Conservation (phyloP, 2,329 filamentous ascomycete genomes). For the Beauveria pseudobassiana region DNA sequence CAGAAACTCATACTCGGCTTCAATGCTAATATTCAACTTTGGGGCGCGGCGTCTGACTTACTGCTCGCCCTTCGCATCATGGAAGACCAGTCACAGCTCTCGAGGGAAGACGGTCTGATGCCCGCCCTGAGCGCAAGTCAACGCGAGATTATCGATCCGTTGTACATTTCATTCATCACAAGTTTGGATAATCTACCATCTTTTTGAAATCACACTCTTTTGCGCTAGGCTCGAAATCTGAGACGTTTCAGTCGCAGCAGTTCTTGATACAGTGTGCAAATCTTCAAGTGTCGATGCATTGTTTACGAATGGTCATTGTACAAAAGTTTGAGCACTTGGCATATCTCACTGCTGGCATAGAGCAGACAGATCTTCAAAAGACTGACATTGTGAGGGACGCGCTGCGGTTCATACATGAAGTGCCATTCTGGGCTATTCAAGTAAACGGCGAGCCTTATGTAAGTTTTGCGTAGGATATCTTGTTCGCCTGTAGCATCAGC, state of each 20-base stretch:
- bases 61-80: conserved; percentile 28
- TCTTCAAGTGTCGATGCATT: conserved; percentile 32
- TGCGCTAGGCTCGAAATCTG: conserved; percentile 12
- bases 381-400: conserved; percentile 38
- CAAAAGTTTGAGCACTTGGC: conserved; percentile 28
- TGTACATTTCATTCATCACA: conserved; percentile 33
- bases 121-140: conserved; percentile 18
- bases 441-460: conserved; percentile 34
- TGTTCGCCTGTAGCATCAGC: neutral
- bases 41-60: conserved; percentile 33
- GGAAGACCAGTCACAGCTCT: conserved; percentile 17
- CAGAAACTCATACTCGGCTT: conserved; percentile 29
- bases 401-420: conserved; percentile 30
- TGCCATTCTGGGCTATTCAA: conserved; percentile 34
- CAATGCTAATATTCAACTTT: conserved; percentile 33
- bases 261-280: conserved; percentile 33
- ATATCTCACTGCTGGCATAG: conserved; percentile 22
- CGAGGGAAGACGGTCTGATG: neutral
- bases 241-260: conserved; percentile 21
- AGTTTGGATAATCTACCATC: conserved; percentile 31
- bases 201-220: conserved; percentile 26
- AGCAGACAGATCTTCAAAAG: conserved; percentile 27
- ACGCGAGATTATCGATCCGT: conserved; percentile 24
- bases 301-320: conserved; percentile 33
- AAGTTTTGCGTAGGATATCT: conserved; percentile 11